Base-by-base conservation (phyloP, 805 yeast genomes). In the Teunomyces funiuensis region DNA sequence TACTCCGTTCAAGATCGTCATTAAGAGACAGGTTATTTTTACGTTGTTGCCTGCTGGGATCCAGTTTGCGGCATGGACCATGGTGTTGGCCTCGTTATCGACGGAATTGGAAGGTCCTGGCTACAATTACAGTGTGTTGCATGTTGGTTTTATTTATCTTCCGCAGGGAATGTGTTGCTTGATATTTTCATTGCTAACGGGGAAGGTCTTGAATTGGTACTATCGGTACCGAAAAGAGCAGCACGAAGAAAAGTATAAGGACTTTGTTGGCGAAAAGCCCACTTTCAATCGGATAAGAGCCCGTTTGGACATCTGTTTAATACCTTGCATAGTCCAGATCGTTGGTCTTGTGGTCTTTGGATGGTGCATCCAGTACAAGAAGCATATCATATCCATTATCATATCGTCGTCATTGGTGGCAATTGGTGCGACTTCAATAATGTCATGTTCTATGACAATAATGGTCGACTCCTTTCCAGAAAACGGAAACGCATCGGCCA, bases 151-250 rank as follows among this genome's bases (percentile, higher is more conserved):
- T 15, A 78, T 88, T 39, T 88, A 81, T 53, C 65, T 88, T 28
- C 85, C 95, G 2, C 80, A 83, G 19, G 96, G 96, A 15, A 49
- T 77, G 0, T 83, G 83, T 6, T 77, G 87, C 3, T 55, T 85
- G 10, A 22, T 69, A 0, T 86, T 90, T 14, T 77, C 90, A 0
- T 47, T 87, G 0, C 22, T 57, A 0, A 61, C 80, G 2, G 96
- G 96, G 0, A 64, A 69, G 47, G 29, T 77, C 2, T 55, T 86
- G 52, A 82, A 85, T 52, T 60, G 62, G 56, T 63, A 69, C 45
- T 85, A 82, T 54, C 58, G 59, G 13, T 31, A 36, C 19, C 30
- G 45, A 53, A 58, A 53, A 50, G 15, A 44, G 55, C 15, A 55
- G 42, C 50, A 49, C 26, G 50, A 51, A 10, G 46, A 42, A 17